Evolutionary conservation across 1,284 basidiomycete species (phyloP).

Genomic region (Malassezia obtusa): DNA sequence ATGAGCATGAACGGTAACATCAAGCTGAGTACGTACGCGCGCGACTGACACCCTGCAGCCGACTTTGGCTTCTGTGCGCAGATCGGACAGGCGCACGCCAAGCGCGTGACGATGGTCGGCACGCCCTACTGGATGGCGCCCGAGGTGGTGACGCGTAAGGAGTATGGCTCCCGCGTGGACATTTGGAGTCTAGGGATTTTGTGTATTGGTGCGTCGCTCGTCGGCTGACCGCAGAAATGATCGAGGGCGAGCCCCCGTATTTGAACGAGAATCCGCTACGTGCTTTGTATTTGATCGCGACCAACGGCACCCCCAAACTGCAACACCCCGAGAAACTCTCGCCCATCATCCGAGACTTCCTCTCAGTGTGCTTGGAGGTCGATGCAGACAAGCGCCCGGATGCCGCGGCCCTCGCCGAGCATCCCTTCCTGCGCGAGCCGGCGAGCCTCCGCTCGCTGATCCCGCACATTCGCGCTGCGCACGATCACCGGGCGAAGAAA

Average conservation of each 20-base stretch:
- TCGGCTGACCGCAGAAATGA: conserved; percentile 61
- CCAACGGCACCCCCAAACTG: conserved; percentile 94
- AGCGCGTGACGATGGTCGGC: conserved; percentile 99
- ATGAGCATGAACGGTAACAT: conserved; percentile 86
- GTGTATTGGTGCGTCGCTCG: conserved; percentile 65
- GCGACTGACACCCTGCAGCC: conserved; percentile 55
- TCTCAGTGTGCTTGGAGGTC: conserved; percentile 81
- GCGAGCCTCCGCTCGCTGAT: conserved; percentile 9
- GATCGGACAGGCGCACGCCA: conserved; percentile 80
- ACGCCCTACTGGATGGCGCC: conserved; percentile 99
- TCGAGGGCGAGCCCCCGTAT: conserved; percentile 96
- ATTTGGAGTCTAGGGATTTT: conserved; percentile 98
- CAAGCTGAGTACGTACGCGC: conserved; percentile 71
- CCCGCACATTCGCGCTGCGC: conserved; percentile 15
- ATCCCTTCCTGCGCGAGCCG: conserved; percentile 5
- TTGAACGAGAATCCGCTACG: conserved; percentile 92
- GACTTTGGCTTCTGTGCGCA: conserved; percentile 99
- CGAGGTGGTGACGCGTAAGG: conserved; percentile 93
- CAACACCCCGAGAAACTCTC: conserved; percentile 87
- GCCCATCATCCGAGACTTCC: conserved; percentile 77
- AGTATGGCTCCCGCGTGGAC: conserved; percentile 97
- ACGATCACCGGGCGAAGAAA: conserved; percentile 5
- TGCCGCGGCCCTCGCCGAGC: conserved; percentile 63
- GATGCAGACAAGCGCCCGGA: conserved; percentile 85
- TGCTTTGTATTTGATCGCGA: conserved; percentile 90